Conservation (phyloP, 441 rosid genomes). For the Bruguiera hainesii region DNA sequence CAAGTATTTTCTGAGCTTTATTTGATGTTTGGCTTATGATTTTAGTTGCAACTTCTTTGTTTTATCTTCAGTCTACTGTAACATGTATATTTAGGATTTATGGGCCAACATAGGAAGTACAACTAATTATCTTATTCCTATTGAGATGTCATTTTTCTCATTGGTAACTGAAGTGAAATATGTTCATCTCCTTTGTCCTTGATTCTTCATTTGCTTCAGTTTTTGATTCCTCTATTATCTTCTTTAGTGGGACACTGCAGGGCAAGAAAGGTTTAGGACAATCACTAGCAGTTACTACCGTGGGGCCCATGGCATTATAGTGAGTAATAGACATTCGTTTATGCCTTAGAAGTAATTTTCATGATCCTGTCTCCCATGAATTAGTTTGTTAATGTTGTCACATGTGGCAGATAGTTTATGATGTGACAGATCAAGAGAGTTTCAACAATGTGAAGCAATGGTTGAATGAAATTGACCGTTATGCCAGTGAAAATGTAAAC, state of each 20-base stretch:
- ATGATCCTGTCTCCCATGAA: not conserved
- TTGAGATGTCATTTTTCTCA: not conserved
- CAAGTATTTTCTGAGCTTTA: not conserved
- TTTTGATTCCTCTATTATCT: not conserved
- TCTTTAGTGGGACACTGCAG: constrained; percentile 51
- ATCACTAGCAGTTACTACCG: constrained; percentile 56
- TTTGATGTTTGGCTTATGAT: not conserved
- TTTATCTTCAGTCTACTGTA: not conserved
- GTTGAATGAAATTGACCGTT: constrained; percentile 51
- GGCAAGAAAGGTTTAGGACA: constrained; percentile 51
- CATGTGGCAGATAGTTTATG: constrained; percentile 46
- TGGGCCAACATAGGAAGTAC: not conserved
- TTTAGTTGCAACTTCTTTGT: not conserved
- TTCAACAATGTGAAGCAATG: constrained; percentile 61
- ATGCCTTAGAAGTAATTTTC: not conserved
- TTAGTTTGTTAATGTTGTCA: constrained; percentile 1
- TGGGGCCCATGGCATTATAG: constrained; percentile 50
- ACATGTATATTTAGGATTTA: not conserved
- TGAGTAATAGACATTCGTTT: not conserved
- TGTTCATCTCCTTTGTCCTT: not conserved
- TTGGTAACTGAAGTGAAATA: not conserved
- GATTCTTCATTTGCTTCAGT: not conserved
- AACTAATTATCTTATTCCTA: not conserved
- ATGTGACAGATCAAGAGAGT: constrained; percentile 62
- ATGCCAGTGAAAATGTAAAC: constrained; percentile 60